These are phyloP conservation scores for Lactarius indigo DNA, from an alignment of 768 basidiomycete genomes.

Conservation along the genomic window DNA sequence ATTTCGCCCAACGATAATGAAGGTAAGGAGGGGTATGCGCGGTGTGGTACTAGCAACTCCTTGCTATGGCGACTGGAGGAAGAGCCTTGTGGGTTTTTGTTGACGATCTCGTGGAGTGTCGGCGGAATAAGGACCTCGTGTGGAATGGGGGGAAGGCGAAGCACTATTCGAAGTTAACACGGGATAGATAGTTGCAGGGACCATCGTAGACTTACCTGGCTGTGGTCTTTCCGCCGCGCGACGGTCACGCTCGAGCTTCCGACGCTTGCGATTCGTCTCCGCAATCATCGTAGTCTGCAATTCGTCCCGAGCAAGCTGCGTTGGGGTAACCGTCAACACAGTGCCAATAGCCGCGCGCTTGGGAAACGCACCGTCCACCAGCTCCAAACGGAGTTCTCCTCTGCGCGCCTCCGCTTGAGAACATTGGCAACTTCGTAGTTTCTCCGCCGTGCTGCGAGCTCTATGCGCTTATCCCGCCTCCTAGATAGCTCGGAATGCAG, in stretches of 20 bases:
- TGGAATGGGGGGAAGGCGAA: conserved; percentile 56
- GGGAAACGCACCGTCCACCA: conserved; percentile 58
- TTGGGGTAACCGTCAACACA: conserved; percentile 2
- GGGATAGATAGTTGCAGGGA: not conserved
- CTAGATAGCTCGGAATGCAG: conserved; percentile 75
- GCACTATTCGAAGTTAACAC: conserved; percentile 38
- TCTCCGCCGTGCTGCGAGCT: conserved; percentile 73
- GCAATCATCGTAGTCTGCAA: conserved; percentile 86
- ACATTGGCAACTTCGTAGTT: conserved; percentile 63
- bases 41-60: conserved; percentile 13
- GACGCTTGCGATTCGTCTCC: conserved; percentile 81
- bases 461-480: conserved; percentile 76
- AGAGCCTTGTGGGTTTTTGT: conserved; percentile 50
- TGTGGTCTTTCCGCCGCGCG: conserved; percentile 73
- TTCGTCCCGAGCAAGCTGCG: conserved; percentile 69
- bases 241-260: conserved; percentile 82
- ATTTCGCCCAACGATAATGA: conserved; percentile 33
- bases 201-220: conserved; percentile 47
- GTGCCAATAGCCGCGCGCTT: not conserved
- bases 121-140: conserved; percentile 53
- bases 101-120: conserved; percentile 63
- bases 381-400: conserved; percentile 80
- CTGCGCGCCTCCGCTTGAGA: conserved; percentile 56
- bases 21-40: conserved; percentile 33
- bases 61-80: conserved; percentile 26